Base-by-base conservation (phyloP, 1,284 basidiomycete species). In the Moesziomyces antarcticus region DNA sequence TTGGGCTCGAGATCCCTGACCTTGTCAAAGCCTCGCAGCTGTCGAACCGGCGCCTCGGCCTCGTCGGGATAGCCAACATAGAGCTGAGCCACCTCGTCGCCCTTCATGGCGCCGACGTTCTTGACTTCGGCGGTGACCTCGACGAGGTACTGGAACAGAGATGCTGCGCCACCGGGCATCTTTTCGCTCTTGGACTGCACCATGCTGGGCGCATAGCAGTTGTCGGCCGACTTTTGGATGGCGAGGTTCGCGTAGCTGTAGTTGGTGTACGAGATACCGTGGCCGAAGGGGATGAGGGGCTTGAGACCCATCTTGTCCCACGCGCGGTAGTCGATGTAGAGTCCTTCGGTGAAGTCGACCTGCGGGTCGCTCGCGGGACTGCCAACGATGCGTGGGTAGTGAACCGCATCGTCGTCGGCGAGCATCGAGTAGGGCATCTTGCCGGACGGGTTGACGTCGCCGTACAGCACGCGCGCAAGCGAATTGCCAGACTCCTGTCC, bases 201-300 rank as follows among this genome's bases (percentile, higher is more conserved):
- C 16, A 50, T 49, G 37, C 52, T 56, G 1, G 56, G 49, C 18
- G 72, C 61, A 37, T 66, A 67, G 57, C 54, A 56, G 46, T 60
- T 42, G 4, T 67, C 64, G 40, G 20, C 64, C 1, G 57, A 37
- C 24, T 65, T 52, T 46, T 61, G 55, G 27, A 70, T 50, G 20
- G 56, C 25, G n/a, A 70, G 57, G 49, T 64, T 60, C 30, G 61
- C 59, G 49, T 60, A 63, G 33, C 25, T 49, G 84, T 94, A 97
- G 0, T 85, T 88, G 47, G 94, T 91, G 86, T 95, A 96, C 62
- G 90, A 92, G 75, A 96, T 84, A 0, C 93, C 93, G 83, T 89
- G 93, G 0, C 93, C 93, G 82, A 94, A 95, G 80, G 91, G 90
- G 82, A 86, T 90, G 22, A 88, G 86, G 0, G 90, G 90, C 3